Evolutionary conservation across 345 rosid genomes (phyloP).

Genomic region (Gossypium rotundifolium): DNA sequence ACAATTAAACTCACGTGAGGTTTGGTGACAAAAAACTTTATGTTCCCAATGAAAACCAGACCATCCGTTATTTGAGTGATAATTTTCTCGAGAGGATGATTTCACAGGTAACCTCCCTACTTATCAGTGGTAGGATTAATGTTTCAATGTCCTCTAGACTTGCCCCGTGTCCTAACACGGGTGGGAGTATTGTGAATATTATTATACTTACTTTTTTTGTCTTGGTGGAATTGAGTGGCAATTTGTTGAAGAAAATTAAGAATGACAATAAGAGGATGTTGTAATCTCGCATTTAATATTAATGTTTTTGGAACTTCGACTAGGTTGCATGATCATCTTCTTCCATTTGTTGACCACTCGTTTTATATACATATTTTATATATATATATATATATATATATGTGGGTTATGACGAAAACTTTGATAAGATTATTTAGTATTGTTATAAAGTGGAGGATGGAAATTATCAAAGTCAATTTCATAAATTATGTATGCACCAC

Average conservation of each 20-base stretch:
- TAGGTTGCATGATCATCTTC: neutral
- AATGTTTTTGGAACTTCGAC: neutral
- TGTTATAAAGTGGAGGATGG: neutral
- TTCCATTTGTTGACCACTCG: neutral
- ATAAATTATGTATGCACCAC: neutral
- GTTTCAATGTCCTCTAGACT: too few relatives aligned
- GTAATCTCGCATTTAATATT: neutral
- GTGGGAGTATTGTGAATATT: too few relatives aligned
- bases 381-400: neutral
- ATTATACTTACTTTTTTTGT: neutral
- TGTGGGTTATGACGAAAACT: neutral
- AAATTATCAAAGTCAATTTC: neutral
- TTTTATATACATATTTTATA: neutral
- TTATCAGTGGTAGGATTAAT: too few relatives aligned
- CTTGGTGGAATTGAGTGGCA: constrained; percentile 2
- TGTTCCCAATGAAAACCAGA: too few relatives aligned
- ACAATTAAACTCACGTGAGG: too few relatives aligned
- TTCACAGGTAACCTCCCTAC: too few relatives aligned
- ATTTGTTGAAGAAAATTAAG: neutral
- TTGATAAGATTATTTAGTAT: neutral
- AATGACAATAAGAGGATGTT: neutral
- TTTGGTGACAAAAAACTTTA: too few relatives aligned
- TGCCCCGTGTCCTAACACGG: too few relatives aligned
- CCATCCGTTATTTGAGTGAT: too few relatives aligned
- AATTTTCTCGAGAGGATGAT: too few relatives aligned